phyloP scores from a whole-genome alignment of 2,329 filamentous ascomycete genomes.

The Aureobasidium musti region DNA sequence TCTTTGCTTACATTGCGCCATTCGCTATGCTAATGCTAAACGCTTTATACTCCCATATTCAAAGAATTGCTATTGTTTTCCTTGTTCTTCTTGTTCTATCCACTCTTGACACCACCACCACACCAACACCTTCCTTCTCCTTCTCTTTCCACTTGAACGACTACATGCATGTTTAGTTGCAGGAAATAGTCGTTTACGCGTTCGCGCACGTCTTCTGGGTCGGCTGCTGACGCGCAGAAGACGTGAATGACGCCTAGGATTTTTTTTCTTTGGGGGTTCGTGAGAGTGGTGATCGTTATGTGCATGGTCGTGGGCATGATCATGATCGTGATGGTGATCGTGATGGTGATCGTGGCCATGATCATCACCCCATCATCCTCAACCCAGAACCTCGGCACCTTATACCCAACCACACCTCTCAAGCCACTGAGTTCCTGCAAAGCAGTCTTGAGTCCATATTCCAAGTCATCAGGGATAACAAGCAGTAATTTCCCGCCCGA shows the following conservation, averaged over 20 bases:
- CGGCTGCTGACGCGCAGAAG: slow-evolving; percentile 68
- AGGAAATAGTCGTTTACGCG: slow-evolving; percentile 71
- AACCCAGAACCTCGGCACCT: slow-evolving; percentile 89
- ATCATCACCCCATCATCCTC: slow-evolving; percentile 62
- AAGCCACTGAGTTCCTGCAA: slow-evolving; percentile 80
- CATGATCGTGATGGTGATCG: slow-evolving; percentile 34
- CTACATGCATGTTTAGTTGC: slow-evolving; percentile 72
- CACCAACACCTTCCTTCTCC: slow-evolving; percentile 70
- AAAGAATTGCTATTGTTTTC: too few species aligned
- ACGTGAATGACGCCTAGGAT: slow-evolving; percentile 86
- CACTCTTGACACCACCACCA: slow-evolving; percentile 48
- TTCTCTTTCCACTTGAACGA: slow-evolving; percentile 86
- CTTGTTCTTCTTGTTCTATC: neutral
- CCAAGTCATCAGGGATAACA: slow-evolving; percentile 78
- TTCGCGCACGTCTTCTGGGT: slow-evolving; percentile 79
- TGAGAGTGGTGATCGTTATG: slow-evolving; percentile 37
- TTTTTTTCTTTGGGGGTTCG: slow-evolving; percentile 45
- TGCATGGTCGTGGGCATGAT: slow-evolving; percentile 30
- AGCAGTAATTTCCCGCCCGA: slow-evolving; percentile 82
- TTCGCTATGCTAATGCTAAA: too few species aligned
- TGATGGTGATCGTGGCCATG: slow-evolving; percentile 30
- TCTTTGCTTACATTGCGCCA: too few species aligned
- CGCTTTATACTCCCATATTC: too few species aligned
- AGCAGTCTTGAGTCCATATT: slow-evolving; percentile 85
- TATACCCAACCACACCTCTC: slow-evolving; percentile 80